A percentile compares a stretch with the other conserved stretches of the same genome.
Conservation (phyloP, 371 early-diverging fungal genomes). For the Mortierella sp. region DNA sequence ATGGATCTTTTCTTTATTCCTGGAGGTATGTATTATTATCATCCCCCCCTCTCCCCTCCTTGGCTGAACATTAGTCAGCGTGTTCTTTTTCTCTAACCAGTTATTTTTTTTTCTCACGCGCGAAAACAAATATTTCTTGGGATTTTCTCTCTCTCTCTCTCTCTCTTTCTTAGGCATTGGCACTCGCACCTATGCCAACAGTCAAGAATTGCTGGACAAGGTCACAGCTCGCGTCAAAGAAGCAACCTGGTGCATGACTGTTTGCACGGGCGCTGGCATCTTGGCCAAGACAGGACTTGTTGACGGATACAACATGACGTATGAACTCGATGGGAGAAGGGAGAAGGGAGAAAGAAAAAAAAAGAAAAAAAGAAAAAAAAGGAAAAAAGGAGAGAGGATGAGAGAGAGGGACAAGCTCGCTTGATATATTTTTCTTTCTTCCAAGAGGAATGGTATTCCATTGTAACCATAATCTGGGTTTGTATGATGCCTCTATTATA, state of each 20-base stretch:
- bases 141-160: neutral
- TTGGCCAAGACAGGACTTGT: slow-evolving; percentile 58
- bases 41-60: neutral
- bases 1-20: slow-evolving; percentile 40
- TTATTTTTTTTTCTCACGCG: too few relatives aligned
- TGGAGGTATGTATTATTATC: slow-evolving; percentile 21
- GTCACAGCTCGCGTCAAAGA: slow-evolving; percentile 25
- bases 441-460: too few relatives aligned
- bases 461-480: neutral
- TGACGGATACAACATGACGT: slow-evolving; percentile 56
- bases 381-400: too few relatives aligned
- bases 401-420: neutral
- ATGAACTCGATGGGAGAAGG: too few relatives aligned
- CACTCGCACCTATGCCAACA: slow-evolving; percentile 1
- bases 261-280: slow-evolving; percentile 60
- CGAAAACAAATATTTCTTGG: neutral
- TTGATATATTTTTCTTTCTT: neutral
- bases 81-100: too few relatives aligned
- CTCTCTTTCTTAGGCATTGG: slow-evolving; percentile 17
- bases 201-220: slow-evolving; percentile 2
- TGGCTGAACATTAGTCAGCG: slow-evolving; percentile 2
- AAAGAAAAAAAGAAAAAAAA: too few relatives aligned
- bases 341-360: too few relatives aligned
- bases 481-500: neutral
- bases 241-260: slow-evolving; percentile 45